Conservation (phyloP, 148 eudicot species). For the Rhododendron mucronatum region DNA sequence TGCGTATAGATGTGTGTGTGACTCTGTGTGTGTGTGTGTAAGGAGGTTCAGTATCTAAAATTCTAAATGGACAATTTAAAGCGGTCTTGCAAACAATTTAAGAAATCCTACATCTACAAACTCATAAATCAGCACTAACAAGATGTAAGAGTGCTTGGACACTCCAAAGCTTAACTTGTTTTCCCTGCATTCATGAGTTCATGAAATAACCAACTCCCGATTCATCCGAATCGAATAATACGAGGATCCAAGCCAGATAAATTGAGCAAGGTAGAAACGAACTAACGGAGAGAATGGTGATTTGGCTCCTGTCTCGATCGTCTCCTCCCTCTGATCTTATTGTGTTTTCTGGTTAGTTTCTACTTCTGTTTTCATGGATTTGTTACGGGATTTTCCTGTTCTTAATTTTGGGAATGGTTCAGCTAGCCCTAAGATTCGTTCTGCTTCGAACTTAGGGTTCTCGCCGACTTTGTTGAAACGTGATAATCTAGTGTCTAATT, state of each 20-base stretch:
- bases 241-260: not conserved
- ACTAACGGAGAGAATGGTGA: too few species aligned
- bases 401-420: too few species aligned
- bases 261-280: not conserved
- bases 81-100: not conserved
- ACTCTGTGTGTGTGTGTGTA: not conserved
- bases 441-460: too few species aligned
- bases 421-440: too few species aligned
- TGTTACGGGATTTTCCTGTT: too few species aligned
- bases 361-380: too few species aligned
- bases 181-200: not conserved
- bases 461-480: too few species aligned
- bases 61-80: not conserved
- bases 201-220: not conserved
- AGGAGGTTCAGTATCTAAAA: not conserved
- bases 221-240: not conserved
- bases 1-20: too few species aligned
- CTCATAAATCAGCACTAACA: not conserved
- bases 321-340: too few species aligned
- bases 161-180: not conserved
- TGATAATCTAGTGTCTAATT: too few species aligned
- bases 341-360: too few species aligned
- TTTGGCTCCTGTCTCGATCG: too few species aligned
- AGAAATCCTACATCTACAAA: not conserved
- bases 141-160: not conserved